These are phyloP conservation scores for Candida palmyrensis DNA, from an alignment of 805 yeast genomes.

Conservation along the genomic window DNA sequence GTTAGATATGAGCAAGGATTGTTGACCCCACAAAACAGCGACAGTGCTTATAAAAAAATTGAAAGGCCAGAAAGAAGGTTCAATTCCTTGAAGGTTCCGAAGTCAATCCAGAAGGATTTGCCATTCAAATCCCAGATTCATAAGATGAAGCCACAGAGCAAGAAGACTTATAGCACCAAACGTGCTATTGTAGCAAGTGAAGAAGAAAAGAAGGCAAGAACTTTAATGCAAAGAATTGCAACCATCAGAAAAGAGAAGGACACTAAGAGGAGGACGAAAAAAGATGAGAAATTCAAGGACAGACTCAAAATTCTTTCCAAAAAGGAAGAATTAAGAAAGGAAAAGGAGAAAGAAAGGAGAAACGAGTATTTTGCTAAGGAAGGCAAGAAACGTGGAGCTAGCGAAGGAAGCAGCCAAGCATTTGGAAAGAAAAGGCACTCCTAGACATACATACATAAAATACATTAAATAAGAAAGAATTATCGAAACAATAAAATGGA, in stretches of 20 bases:
- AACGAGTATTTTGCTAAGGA: constrained; percentile 76
- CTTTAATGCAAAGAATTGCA: constrained; percentile 79
- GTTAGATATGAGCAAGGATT: constrained; percentile 74
- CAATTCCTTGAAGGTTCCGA: constrained; percentile 86
- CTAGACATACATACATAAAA: constrained; percentile 1
- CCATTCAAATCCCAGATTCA: constrained; percentile 93
- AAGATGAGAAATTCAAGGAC: constrained; percentile 69
- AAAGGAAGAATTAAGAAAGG: constrained; percentile 60
- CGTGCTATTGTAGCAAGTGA: constrained; percentile 92
- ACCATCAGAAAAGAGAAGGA: constrained; percentile 86
- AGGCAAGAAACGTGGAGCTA: constrained; percentile 55
- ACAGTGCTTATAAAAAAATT: constrained; percentile 57
- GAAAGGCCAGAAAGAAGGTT: constrained; percentile 83
- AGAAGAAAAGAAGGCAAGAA: constrained; percentile 90
- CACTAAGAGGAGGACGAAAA: constrained; percentile 65
- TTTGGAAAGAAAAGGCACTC: constrained; percentile 29
- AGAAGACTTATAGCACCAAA: constrained; percentile 73
- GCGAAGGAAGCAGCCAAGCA: constrained; percentile 25
- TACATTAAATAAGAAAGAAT: not conserved
- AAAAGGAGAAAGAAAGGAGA: constrained; percentile 79
- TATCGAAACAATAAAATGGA: too few relatives aligned
- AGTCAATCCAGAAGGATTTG: constrained; percentile 62
- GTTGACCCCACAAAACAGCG: constrained; percentile 53
- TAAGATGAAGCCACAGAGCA: constrained; percentile 82
- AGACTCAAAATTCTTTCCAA: constrained; percentile 73